Conservation (phyloP, 1,139 yeast genomes). For the Suhomyces choctaworum region DNA sequence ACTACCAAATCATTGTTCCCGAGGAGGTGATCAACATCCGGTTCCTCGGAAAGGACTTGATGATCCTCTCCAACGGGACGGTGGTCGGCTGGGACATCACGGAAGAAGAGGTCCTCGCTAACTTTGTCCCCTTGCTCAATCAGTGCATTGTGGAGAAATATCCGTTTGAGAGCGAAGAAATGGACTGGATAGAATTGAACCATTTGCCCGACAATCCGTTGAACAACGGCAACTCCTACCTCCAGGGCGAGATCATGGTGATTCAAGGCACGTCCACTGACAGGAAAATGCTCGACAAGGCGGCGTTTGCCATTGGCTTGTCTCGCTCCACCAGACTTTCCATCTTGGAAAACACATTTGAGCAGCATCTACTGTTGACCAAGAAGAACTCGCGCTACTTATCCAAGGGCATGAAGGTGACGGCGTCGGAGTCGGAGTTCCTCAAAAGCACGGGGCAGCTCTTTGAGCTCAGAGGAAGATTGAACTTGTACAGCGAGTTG, state of each 20-base stretch:
- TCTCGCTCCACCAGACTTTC: slow-evolving; percentile 85
- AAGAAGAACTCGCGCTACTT: slow-evolving; percentile 64
- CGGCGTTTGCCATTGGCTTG: slow-evolving; percentile 86
- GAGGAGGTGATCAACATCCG: slow-evolving; percentile 62
- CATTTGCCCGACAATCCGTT: slow-evolving; percentile 25
- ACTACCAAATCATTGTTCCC: slow-evolving; percentile 55
- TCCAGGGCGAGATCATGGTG: slow-evolving; percentile 70
- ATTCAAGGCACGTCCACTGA: slow-evolving; percentile 51
- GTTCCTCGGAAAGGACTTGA: slow-evolving; percentile 27
- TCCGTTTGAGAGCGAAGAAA: slow-evolving; percentile 73
- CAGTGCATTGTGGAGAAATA: slow-evolving; percentile 40
- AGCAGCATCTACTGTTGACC: slow-evolving; percentile 62
- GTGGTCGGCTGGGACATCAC: slow-evolving; percentile 72
- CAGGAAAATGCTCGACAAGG: slow-evolving; percentile 66
- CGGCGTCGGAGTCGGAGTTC: slow-evolving; percentile 62
- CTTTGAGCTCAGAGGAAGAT: slow-evolving; percentile 72
- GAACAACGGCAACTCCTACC: slow-evolving; percentile 37
- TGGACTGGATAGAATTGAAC: slow-evolving; percentile 70
- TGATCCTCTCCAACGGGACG: slow-evolving; percentile 29
- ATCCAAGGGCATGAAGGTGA: slow-evolving; percentile 60
- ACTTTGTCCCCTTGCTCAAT: slow-evolving; percentile 49
- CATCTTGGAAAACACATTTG: slow-evolving; percentile 70
- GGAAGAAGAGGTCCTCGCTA: slow-evolving; percentile 52
- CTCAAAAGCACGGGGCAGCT: slow-evolving; percentile 71
- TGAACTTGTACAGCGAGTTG: slow-evolving; percentile 83